Evolutionary conservation across 31 red algal genomes (phyloP).

Genomic region (Odonthalia washingtoniensis): DNA sequence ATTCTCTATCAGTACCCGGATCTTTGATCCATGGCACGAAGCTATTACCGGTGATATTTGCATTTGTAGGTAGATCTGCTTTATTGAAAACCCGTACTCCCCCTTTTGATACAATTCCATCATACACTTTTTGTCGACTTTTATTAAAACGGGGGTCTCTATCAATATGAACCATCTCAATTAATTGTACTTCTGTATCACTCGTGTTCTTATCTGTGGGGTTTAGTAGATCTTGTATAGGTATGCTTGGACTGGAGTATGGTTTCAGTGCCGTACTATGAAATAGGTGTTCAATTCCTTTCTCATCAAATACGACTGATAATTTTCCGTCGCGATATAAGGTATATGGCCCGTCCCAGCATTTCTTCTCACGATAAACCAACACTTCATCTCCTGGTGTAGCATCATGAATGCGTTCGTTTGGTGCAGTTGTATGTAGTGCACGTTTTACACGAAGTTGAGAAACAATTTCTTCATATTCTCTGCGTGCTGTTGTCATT

Average conservation of each 20-base stretch:
- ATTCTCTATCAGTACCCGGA: background rate
- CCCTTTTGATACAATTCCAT: conserved; percentile 37
- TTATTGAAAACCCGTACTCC: background rate
- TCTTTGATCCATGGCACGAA: conserved; percentile 29
- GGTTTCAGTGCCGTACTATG: conserved; percentile 20
- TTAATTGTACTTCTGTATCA: too few species aligned
- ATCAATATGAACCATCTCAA: conserved; percentile 17
- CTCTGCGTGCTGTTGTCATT: too few species aligned
- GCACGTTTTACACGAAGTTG: too few species aligned
- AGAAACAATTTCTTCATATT: too few species aligned
- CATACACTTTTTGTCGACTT: background rate
- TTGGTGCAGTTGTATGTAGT: too few species aligned
- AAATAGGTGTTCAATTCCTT: too few species aligned
- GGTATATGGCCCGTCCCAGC: background rate
- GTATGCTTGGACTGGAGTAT: background rate
- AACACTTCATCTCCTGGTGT: conserved; percentile 34
- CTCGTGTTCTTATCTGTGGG: background rate
- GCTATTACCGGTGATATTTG: background rate
- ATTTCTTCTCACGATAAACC: conserved; percentile 33
- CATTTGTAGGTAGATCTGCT: background rate
- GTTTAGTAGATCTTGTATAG: conserved; percentile 32
- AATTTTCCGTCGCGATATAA: background rate
- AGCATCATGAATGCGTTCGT: too few species aligned
- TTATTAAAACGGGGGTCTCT: background rate
- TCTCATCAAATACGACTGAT: too few species aligned